Base-by-base conservation (phyloP, 768 basidiomycete genomes). In the Russula vinacea region DNA sequence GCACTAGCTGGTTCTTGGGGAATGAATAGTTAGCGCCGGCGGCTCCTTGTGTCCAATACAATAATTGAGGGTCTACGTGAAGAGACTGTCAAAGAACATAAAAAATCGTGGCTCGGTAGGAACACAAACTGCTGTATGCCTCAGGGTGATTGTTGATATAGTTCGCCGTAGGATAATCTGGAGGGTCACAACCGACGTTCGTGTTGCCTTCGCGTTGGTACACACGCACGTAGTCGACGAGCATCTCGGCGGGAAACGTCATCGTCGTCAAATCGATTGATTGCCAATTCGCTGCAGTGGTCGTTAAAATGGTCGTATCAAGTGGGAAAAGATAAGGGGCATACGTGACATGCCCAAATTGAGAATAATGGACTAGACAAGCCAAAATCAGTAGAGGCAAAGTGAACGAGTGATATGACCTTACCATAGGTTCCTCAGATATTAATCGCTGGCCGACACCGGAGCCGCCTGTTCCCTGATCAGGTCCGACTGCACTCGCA, bases 151-250 rank as follows among this genome's bases (percentile, higher is more conserved):
- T 56, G 11, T 76, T 72, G 69, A 88, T 88, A 72, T 88, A 89
- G 50, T 83, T 76, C 60, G 79, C 74, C 3, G 90, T 94, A 1
- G 90, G 90, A 67, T 81, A 84, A 50, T 81, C 78, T 32, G 73
- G 67, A 0, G 90, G 90, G 71, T 83, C 78, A 71, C 90, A 92
- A 2, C 89, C 88, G 32, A 86, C 71, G 70, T 89, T 89, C 35
- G 68, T 75, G 57, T 75, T 64, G 3, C 81, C 83, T 67, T 80
- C 78, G 56, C 84, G 75, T 74, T 92, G 90, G 73, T 92, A 94
- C 22, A 94, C 87, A 29, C 91, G 81, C 45, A 93, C 85, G 71
- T 92, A 93, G 73, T 94, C 90, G 42, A 92, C 75, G 45, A 81
- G 77, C 78, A 91, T 80, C 68, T 85, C 83, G 0, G 84, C 82